phyloP scores from a whole-genome alignment of 2,329 filamentous ascomycete species.

The Pseudohalonectria lignicola region DNA sequence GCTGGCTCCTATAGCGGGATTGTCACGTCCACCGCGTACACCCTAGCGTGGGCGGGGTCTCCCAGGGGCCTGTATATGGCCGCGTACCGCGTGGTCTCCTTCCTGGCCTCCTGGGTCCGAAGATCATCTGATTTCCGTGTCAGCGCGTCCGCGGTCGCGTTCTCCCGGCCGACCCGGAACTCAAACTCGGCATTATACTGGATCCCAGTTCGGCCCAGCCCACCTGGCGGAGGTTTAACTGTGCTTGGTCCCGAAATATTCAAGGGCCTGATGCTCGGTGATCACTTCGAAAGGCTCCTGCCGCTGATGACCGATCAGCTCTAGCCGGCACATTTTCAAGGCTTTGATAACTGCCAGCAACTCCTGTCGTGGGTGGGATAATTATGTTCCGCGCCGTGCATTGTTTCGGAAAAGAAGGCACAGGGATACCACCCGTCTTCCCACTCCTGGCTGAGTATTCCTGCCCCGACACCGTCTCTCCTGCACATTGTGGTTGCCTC shows the following conservation, averaged over 20 bases:
- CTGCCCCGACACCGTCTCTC: background rate
- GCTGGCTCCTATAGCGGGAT: background rate
- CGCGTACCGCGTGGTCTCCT: background rate
- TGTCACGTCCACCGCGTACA: background rate
- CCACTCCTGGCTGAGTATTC: background rate
- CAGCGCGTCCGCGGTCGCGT: background rate
- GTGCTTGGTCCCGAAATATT: background rate
- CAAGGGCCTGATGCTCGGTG: background rate
- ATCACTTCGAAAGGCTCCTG: background rate
- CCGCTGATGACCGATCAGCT: background rate
- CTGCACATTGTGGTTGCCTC: too few species aligned
- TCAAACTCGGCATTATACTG: background rate
- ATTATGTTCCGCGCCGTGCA: background rate
- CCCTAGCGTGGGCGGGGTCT: too few species aligned
- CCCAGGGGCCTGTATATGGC: background rate
- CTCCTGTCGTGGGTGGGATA: background rate
- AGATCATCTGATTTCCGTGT: background rate
- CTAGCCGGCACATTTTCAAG: background rate
- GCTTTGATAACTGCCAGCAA: background rate
- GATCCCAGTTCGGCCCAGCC: background rate
- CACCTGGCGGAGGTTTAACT: background rate
- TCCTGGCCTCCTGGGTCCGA: background rate
- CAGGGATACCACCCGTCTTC: background rate
- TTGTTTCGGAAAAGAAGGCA: slow-evolving; percentile 1
- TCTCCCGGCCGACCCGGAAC: background rate